Evolutionary conservation across 2,329 filamentous ascomycete genomes (phyloP).

Genomic region (Aspergillus novofumigatus): DNA sequence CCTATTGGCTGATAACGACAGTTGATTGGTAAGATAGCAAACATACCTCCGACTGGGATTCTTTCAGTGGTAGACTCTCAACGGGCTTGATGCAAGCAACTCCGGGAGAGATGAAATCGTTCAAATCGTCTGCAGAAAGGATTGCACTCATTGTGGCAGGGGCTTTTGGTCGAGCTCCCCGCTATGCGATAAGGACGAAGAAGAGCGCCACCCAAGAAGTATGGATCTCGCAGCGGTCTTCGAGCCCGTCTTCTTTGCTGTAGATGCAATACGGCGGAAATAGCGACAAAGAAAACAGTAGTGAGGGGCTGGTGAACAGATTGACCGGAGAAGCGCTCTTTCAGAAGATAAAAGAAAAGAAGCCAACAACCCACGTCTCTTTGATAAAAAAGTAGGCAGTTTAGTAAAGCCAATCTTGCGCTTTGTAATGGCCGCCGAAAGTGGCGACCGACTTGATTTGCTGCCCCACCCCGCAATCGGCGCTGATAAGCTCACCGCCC

Average conservation of each 20-base stretch:
- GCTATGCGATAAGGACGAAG: slow-evolving; percentile 8
- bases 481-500: slow-evolving; percentile 28
- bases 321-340: background rate
- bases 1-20: slow-evolving; percentile 3
- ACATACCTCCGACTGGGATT: slow-evolving; percentile 46
- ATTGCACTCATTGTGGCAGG: slow-evolving; percentile 80
- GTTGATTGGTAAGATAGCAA: background rate
- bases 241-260: background rate
- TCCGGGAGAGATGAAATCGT: slow-evolving; percentile 97
- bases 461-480: slow-evolving; percentile 17
- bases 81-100: slow-evolving; percentile 98
- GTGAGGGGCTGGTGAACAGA: background rate
- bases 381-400: background rate
- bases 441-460: background rate
- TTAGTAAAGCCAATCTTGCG: background rate
- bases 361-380: background rate
- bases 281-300: background rate
- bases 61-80: slow-evolving; percentile 74
- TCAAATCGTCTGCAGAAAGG: slow-evolving; percentile 91
- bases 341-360: background rate
- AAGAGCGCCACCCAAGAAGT: slow-evolving; percentile 3
- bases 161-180: slow-evolving; percentile 11
- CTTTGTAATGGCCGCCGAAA: background rate
- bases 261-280: background rate
- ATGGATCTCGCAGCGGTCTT: background rate